Evolutionary conservation across 2,329 filamentous ascomycete species (phyloP).

Genomic region (Zymoseptoria passerinii): DNA sequence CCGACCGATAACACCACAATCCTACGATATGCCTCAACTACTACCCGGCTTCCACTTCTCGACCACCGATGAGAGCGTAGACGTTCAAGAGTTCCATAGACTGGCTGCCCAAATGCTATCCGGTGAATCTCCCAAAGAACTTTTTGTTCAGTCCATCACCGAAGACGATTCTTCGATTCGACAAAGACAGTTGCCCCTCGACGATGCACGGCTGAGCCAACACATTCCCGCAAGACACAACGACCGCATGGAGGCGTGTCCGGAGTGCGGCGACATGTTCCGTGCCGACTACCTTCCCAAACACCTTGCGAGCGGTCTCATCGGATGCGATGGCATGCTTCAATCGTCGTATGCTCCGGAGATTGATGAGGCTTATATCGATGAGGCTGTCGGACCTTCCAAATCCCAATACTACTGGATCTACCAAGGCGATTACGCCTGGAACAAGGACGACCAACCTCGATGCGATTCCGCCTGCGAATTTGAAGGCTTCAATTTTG

Average conservation of each 20-base stretch:
- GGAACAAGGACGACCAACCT: slow-evolving; percentile 2
- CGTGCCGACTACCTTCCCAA: slow-evolving; percentile 11
- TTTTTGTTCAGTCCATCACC: slow-evolving; percentile 3
- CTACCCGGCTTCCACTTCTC: slow-evolving; percentile 19
- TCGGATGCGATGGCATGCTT: slow-evolving; percentile 17
- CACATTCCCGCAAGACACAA: slow-evolving; percentile 12
- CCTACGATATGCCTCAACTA: slow-evolving; percentile 1
- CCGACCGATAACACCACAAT: not conserved
- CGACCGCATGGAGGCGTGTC: slow-evolving; percentile 14
- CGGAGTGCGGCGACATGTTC: slow-evolving; percentile 16
- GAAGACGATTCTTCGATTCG: slow-evolving; percentile 5
- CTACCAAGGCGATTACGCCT: slow-evolving; percentile 15
- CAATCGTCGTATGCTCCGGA: slow-evolving; percentile 8
- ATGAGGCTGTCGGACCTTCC: slow-evolving; percentile 1
- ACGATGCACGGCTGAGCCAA: slow-evolving; percentile 6
- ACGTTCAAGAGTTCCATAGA: slow-evolving; percentile 18
- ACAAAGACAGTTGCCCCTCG: slow-evolving; percentile 12
- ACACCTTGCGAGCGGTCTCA: slow-evolving; percentile 16
- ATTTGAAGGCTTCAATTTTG: slow-evolving; percentile 1
- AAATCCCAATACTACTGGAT: slow-evolving; percentile 18
- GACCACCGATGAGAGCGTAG: slow-evolving; percentile 13
- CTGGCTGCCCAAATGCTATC: slow-evolving; percentile 16
- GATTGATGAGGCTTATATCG: slow-evolving; percentile 6
- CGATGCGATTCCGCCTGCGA: slow-evolving; percentile 3
- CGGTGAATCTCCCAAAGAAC: slow-evolving; percentile 7